Evolutionary conservation across 352 stramenopile genomes (phyloP).

Genomic region (Thalassiosira hispida): DNA sequence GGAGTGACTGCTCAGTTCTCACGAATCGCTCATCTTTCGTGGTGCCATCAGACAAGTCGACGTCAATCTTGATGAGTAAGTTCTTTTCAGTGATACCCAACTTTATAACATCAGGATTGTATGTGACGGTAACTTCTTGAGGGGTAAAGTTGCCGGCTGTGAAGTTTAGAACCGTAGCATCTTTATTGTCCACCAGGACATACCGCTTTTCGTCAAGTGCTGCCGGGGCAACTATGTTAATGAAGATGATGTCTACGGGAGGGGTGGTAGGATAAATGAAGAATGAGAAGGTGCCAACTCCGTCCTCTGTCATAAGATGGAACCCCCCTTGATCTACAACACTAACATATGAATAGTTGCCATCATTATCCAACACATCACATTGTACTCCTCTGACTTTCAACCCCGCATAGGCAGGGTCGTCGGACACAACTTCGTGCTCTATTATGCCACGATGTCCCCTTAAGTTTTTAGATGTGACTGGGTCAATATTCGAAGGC

Average conservation of each 20-base stretch:
- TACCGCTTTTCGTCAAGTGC: conserved; percentile 27
- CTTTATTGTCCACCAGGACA: conserved; percentile 39
- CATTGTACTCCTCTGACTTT: conserved; percentile 38
- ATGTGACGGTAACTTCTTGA: conserved; percentile 36
- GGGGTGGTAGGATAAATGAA: too few species aligned
- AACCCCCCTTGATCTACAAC: conserved; percentile 41
- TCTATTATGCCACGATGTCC: conserved; percentile 57
- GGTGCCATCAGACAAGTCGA: not conserved
- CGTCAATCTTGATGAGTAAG: too few species aligned
- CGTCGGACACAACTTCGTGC: conserved; percentile 40
- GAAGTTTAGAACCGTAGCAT: conserved; percentile 26
- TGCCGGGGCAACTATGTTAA: conserved; percentile 35
- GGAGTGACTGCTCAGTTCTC: conserved; percentile 45
- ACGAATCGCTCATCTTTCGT: conserved; percentile 9
- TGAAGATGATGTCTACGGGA: not conserved
- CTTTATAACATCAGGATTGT: conserved; percentile 41
- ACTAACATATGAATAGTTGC: conserved; percentile 43
- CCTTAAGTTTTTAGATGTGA: conserved; percentile 53
- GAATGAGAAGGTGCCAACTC: conserved; percentile 42
- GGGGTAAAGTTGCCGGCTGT: conserved; percentile 17
- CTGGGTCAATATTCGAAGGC: conserved; percentile 34
- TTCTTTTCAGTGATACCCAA: conserved; percentile 46
- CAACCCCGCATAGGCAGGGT: conserved; percentile 40
- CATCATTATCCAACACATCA: conserved; percentile 58
- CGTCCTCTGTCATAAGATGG: conserved; percentile 60